These are phyloP conservation scores for Olyra latifolia DNA, from an alignment of 176 grass and related monocot genomes.

Conservation along the genomic window DNA sequence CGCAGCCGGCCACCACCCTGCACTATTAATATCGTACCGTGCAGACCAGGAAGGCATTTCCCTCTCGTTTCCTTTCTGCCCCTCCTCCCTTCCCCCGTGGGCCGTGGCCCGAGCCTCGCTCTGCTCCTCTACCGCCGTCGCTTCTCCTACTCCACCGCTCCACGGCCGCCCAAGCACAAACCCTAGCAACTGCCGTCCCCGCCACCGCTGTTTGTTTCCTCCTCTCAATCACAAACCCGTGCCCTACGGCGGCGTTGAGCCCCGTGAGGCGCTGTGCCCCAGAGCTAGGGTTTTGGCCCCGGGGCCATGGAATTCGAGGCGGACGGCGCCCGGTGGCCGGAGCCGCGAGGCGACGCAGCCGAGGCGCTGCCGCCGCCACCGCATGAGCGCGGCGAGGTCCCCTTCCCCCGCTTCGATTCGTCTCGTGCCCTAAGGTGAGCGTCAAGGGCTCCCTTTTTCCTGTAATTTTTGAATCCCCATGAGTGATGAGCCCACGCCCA, in stretches of 20 bases:
- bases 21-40: not conserved
- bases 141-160: not conserved
- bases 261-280: constrained; percentile 12
- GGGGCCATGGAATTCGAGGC: constrained; percentile 48
- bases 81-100: not conserved
- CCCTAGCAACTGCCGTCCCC: constrained; percentile 3
- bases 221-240: not conserved
- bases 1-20: too few species aligned
- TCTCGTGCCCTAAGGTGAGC: constrained; percentile 64
- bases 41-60: not conserved
- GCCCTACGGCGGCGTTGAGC: not conserved
- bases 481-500: not conserved
- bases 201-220: not conserved
- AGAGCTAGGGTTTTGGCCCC: constrained; percentile 52
- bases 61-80: not conserved
- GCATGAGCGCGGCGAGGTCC: constrained; percentile 22
- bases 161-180: constrained; percentile 3
- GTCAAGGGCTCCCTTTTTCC: not conserved
- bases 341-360: constrained; percentile 15
- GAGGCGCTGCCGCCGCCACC: constrained; percentile 2
- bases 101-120: constrained; percentile 22
- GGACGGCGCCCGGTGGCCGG: constrained; percentile 31
- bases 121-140: constrained; percentile 16
- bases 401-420: constrained; percentile 64
- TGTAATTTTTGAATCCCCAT: not conserved